phyloP scores from a whole-genome alignment of 2,329 filamentous ascomycete genomes.

The Botryotinia calthae region DNA sequence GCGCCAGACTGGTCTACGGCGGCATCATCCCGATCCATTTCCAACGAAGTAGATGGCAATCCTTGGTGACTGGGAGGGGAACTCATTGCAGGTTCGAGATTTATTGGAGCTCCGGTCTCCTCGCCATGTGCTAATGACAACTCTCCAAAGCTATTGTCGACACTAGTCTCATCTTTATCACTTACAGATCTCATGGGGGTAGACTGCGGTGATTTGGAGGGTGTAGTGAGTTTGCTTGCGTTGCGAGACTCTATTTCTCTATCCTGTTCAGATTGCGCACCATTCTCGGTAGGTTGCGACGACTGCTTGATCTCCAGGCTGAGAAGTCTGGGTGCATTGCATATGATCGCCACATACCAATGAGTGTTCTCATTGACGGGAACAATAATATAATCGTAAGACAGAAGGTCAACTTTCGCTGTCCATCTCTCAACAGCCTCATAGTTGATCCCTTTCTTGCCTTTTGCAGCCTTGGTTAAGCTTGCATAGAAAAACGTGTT shows the following conservation, averaged over 20 bases:
- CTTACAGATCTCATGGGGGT: not conserved
- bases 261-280: not conserved
- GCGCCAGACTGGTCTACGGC: not conserved
- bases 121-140: not conserved
- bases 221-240: constrained; percentile 3
- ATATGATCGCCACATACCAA: constrained; percentile 96
- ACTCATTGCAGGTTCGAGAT: not conserved
- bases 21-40: not conserved
- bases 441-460: constrained; percentile 70
- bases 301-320: constrained; percentile 25
- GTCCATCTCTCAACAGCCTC: constrained; percentile 87
- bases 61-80: not conserved
- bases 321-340: constrained; percentile 71
- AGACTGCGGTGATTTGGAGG: not conserved
- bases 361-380: constrained; percentile 85
- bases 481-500: constrained; percentile 90
- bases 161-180: not conserved
- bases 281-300: constrained; percentile 10
- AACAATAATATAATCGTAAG: constrained; percentile 84
- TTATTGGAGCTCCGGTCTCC: not conserved
- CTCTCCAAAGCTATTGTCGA: not conserved
- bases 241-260: not conserved
- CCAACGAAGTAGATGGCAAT: not conserved
- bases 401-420: constrained; percentile 76
- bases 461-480: constrained; percentile 58